Percentiles rank a stretch among this genome's conserved stretches.
Evolutionary conservation across 2,329 filamentous ascomycete species (phyloP).

Genomic region (Didymella arachidicola): DNA sequence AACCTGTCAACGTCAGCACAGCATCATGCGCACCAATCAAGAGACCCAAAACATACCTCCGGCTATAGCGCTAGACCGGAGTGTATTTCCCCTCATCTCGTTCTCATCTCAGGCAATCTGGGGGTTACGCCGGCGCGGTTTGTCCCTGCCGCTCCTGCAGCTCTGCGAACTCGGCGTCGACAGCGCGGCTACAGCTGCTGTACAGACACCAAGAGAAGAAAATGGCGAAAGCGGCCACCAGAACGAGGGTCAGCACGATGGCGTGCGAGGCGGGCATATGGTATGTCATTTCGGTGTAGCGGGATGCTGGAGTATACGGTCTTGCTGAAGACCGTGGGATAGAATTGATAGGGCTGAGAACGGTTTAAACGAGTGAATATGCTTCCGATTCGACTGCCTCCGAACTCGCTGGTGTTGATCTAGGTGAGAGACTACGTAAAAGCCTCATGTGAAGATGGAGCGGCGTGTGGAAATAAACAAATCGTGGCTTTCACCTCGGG

Average conservation of each 20-base stretch:
- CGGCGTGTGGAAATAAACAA: neutral
- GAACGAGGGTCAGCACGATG: slow-evolving; percentile 26
- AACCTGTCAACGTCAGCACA: neutral
- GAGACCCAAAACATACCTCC: too few species aligned
- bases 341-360: neutral
- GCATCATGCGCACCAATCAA: too few species aligned
- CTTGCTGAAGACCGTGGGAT: neutral
- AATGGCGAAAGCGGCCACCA: slow-evolving; percentile 26
- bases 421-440: too few species aligned
- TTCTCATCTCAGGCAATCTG: neutral
- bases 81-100: too few species aligned
- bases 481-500: neutral
- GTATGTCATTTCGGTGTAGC: neutral
- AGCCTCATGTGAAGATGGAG: neutral
- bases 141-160: neutral
- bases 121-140: neutral
- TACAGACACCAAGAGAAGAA: slow-evolving; percentile 30
- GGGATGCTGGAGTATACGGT: neutral
- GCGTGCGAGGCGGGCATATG: slow-evolving; percentile 18
- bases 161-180: slow-evolving; percentile 22
- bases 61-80: too few species aligned
- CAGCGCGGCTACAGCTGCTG: slow-evolving; percentile 24
- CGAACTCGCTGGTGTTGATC: too few species aligned
- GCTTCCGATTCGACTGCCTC: too few species aligned
- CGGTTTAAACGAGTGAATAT: neutral